A percentile compares a stretch with the other conserved stretches of the same genome.
These are phyloP conservation scores for Ascochyta koolunga DNA, from an alignment of 2,329 filamentous ascomycete species.

Conservation along the genomic window DNA sequence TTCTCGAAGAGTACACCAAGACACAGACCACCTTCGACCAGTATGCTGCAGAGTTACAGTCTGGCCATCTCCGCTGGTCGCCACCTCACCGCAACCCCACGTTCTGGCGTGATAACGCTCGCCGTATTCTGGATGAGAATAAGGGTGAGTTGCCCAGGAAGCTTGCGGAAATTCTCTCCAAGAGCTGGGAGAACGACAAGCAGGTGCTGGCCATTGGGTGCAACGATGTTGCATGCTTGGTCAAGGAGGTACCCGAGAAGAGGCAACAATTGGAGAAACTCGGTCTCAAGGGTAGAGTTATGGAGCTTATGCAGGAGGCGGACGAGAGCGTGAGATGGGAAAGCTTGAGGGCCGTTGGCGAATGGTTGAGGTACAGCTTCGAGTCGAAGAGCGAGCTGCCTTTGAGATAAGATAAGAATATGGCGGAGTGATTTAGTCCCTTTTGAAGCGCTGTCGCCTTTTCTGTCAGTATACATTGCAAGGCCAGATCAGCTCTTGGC, in stretches of 20 bases:
- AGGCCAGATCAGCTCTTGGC: slow-evolving; percentile 1
- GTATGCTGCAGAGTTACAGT: slow-evolving; percentile 80
- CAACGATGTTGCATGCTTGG: slow-evolving; percentile 87
- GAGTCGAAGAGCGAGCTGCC: slow-evolving; percentile 45
- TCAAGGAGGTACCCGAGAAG: slow-evolving; percentile 88
- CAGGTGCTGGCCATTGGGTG: slow-evolving; percentile 89
- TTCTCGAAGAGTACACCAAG: slow-evolving; percentile 84
- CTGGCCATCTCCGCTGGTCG: slow-evolving; percentile 89
- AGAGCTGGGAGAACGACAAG: slow-evolving; percentile 85
- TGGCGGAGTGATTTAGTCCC: not conserved
- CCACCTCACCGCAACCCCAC: slow-evolving; percentile 84
- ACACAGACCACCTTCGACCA: slow-evolving; percentile 71
- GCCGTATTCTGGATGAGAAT: slow-evolving; percentile 82
- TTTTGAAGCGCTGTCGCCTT: slow-evolving; percentile 12
- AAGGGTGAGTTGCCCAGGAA: slow-evolving; percentile 79
- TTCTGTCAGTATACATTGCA: slow-evolving; percentile 15
- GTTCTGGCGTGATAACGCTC: slow-evolving; percentile 92
- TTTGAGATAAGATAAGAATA: slow-evolving; percentile 25
- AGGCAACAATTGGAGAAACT: slow-evolving; percentile 79
- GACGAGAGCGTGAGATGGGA: slow-evolving; percentile 94
- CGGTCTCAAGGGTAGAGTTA: slow-evolving; percentile 83
- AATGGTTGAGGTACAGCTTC: slow-evolving; percentile 72
- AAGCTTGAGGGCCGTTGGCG: slow-evolving; percentile 81
- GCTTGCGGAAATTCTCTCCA: slow-evolving; percentile 81
- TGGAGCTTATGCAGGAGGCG: slow-evolving; percentile 90